Evolutionary conservation across 2,329 filamentous ascomycete species (phyloP), one percentile per base, ranked within the genome.

Genomic region (Xylaria sp.): DNA sequence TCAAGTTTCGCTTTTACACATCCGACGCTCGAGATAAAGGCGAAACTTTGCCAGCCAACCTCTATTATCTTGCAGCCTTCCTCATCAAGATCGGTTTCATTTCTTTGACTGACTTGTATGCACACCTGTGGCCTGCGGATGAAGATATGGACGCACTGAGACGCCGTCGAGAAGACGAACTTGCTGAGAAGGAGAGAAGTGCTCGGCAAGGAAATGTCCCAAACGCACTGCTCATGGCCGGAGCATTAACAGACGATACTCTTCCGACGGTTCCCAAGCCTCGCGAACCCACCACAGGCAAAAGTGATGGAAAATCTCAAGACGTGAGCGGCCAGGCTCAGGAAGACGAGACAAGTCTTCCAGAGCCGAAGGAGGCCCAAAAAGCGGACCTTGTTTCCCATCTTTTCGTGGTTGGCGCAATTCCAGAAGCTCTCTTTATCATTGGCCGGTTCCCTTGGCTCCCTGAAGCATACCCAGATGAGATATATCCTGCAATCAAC

Each of bases 71-170:
- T 20, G 92, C 94, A 0, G 94, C 96, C 1, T 87, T 98, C 41
- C 88, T 99, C 37, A 94, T 99, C 82, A 99, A 99, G 82, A 93
- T 98, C 73, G 97, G 96, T 1, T 99, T 99, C 80, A 93, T 99
- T 69, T 98, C 96, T 1, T 84, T 99, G 7, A 88, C 90, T 62
- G 96, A 99, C 77, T 84, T 99, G 1, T 98, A 97, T 79, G 91
- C 94, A 18, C 96, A 99, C 79, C 87, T 99, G 0, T 97, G 94
- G 84, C 94, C 96, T 8, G 83, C 87, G 0, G 96, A 98, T 73
- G 90, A 93, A 39, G 86, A 89, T 3, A 98, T 99, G 95, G 88
- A 92, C 48, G 84, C 84, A 7, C 84, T 97, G 61, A 90, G 89
- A 72, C 86, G 89, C 50, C 89, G 90, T 73, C 90, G 92, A 70